phyloP scores from a whole-genome alignment of 768 basidiomycete genomes.

The Amanita inopinata region DNA sequence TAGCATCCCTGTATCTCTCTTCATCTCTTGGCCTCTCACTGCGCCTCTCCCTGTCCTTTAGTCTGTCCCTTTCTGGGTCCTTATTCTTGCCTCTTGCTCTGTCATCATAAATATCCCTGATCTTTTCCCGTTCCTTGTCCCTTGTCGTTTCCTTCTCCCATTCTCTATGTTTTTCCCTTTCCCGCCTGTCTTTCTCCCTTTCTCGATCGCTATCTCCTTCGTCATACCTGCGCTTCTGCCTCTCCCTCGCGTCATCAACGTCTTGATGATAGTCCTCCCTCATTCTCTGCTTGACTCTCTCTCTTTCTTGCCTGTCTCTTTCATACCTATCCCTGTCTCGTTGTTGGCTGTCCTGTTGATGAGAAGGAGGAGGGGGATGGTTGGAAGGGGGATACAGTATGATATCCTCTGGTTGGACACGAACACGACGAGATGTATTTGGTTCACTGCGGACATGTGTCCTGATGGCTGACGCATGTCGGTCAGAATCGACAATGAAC shows the following conservation, averaged over 20 bases:
- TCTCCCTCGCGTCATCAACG: conserved; percentile 10
- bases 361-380: conserved; percentile 15
- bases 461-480: not conserved
- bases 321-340: conserved; percentile 14
- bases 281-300: conserved; percentile 11
- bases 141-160: conserved; percentile 4
- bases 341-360: conserved; percentile 10
- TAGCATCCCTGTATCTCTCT: conserved; percentile 14
- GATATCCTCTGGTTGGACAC: conserved; percentile 9
- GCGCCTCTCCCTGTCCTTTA: conserved; percentile 8
- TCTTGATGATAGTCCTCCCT: conserved; percentile 11
- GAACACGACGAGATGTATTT: not conserved
- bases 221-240: conserved; percentile 3
- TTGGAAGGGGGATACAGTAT: conserved; percentile 12
- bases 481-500: not conserved
- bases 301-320: conserved; percentile 11
- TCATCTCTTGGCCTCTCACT: conserved; percentile 17
- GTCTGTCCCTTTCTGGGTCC: conserved; percentile 3
- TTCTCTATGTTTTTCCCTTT: conserved; percentile 11
- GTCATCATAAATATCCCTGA: too few relatives aligned
- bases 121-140: conserved; percentile 5
- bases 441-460: conserved; percentile 3
- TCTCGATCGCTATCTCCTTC: conserved; percentile 13
- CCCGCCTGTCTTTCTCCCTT: conserved; percentile 14
- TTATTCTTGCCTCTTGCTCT: conserved; percentile 7